These are phyloP conservation scores for Paecilomyces sp. DNA, from an alignment of 2,329 filamentous ascomycete species.

Conservation along the genomic window DNA sequence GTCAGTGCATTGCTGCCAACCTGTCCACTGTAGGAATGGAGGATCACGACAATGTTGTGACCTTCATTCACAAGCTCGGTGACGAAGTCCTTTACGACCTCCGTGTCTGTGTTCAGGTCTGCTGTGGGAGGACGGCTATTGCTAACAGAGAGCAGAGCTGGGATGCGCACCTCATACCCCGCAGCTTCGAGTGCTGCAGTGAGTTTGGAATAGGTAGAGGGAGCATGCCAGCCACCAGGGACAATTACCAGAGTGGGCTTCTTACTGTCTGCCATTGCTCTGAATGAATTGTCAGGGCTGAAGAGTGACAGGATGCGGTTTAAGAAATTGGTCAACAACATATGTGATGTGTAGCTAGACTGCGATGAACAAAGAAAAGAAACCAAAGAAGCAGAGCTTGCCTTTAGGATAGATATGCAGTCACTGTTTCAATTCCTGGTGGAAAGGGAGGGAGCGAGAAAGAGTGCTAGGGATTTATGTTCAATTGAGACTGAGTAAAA, in stretches of 20 bases:
- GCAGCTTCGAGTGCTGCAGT: slow-evolving; percentile 8
- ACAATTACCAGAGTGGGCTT: slow-evolving; percentile 23
- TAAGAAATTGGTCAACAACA: not conserved
- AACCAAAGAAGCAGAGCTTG: not conserved
- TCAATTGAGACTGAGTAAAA: not conserved
- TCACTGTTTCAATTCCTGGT: not conserved
- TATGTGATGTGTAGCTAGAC: not conserved
- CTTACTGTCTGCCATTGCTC: not conserved
- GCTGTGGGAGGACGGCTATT: slow-evolving; percentile 15
- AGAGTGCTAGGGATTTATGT: not conserved
- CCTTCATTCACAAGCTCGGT: slow-evolving; percentile 16
- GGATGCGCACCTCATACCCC: slow-evolving; percentile 14
- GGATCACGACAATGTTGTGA: slow-evolving; percentile 12
- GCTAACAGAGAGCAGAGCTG: slow-evolving; percentile 11
- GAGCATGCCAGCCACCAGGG: slow-evolving; percentile 32
- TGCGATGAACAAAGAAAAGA: not conserved
- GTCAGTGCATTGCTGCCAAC: slow-evolving; percentile 15
- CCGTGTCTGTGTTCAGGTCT: slow-evolving; percentile 12
- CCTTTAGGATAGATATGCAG: not conserved
- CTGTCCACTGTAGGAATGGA: slow-evolving; percentile 22
- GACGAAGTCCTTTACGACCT: slow-evolving; percentile 15
- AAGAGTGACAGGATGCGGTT: not conserved
- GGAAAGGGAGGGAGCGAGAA: not conserved
- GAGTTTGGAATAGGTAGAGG: slow-evolving; percentile 11
- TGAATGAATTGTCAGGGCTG: not conserved